These are phyloP conservation scores for Tricholoma saponaceum DNA, from an alignment of 768 basidiomycete genomes.

Conservation along the genomic window DNA sequence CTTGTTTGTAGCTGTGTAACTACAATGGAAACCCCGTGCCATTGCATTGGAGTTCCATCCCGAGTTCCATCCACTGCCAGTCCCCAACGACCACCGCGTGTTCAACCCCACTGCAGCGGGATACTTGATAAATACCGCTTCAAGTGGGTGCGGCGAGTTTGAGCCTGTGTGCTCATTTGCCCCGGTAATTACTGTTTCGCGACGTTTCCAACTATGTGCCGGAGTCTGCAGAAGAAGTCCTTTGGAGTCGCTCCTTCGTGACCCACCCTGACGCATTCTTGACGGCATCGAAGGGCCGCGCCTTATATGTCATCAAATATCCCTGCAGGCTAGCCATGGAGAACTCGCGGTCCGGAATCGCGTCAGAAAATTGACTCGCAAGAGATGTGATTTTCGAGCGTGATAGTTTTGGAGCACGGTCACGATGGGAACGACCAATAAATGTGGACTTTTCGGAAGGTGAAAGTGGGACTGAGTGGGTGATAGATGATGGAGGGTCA, in stretches of 20 bases:
- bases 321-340: constrained; percentile 49
- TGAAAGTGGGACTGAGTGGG: background rate
- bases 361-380: constrained; percentile 49
- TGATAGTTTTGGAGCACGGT: constrained; percentile 35
- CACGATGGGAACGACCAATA: constrained; percentile 22
- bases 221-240: background rate
- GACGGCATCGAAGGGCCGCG: constrained; percentile 50
- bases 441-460: constrained; percentile 4
- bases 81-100: no score
- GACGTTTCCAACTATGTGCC: background rate
- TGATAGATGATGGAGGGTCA: background rate
- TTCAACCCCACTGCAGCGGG: no score
- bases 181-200: background rate
- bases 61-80: no score
- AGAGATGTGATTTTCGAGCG: constrained; percentile 35
- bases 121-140: no score
- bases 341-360: constrained; percentile 43
- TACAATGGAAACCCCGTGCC: no score
- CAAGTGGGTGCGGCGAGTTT: no score
- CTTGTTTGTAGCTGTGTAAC: no score
- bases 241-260: constrained; percentile 30
- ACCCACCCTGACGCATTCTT: constrained; percentile 42
- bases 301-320: constrained; percentile 69
- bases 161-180: background rate
- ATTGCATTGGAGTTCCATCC: no score